Base-by-base conservation (phyloP, 169 alveolate species). In the Plasmodium cynomolgi region DNA sequence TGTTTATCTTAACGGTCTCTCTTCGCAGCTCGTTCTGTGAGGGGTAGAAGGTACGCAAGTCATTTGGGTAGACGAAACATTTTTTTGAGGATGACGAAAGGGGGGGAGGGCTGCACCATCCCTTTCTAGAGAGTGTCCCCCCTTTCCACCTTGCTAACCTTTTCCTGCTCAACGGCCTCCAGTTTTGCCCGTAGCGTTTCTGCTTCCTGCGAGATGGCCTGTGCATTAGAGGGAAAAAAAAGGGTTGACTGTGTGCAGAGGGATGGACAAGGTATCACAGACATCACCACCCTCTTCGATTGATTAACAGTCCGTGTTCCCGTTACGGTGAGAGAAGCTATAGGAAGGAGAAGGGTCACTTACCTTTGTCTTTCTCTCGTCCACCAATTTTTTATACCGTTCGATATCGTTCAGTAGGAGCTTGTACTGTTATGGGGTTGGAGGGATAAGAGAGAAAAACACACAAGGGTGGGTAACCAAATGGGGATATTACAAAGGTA, bases 351-450 rank as follows among this genome's bases (percentile, higher is more conserved):
- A n/a, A n/a, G 11, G 39, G 33, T 62, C 34, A 34, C 15, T 74
- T 77, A 85, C 93, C 80, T 71, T 85, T 29, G 93, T 20, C 47
- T 75, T 85, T 54, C 68, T 39, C 68, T 85, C 93, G 3, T 85
- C 83, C 15, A 85, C 71, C 71, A 85, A 50, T 29, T 85, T 85
- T 41, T 85, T 85, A 47, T 85, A 85, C 39, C 68, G 62, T 39
- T 85, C 84, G 31, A 85, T 85, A 7, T 85, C 93, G 68, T 58
- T 54, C 23, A 77, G 44, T 4, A 85, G 71, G 33, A 56, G 26
- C 23, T 85, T 85, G 68, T 85, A 85, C 93, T 85, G 58, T 47
- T n/a, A 41, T 68, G 29, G 20, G 47, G 33, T 44, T 15, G 29
- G n/a, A 6, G 20, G 11, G 80, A 15, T 2, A 82, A 33, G 23